Evolutionary conservation across 176 grass and related monocot species (phyloP).

Genomic region (Urochloa ruziziensis): DNA sequence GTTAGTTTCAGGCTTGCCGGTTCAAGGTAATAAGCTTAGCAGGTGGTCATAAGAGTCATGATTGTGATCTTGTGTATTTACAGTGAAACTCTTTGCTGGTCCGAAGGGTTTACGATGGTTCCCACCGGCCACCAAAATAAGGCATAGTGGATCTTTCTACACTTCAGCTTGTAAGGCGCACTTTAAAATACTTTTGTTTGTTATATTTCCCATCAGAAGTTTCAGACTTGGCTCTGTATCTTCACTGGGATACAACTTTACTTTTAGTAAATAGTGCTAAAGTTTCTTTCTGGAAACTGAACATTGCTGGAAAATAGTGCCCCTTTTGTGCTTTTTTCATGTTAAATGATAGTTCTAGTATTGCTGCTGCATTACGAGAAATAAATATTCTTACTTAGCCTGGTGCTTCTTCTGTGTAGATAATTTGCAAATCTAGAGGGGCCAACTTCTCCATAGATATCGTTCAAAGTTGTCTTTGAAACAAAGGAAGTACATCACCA

Average conservation of each 20-base stretch:
- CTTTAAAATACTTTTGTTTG: constrained; percentile 7
- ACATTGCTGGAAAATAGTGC: neutral
- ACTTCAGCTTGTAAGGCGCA: constrained; percentile 46
- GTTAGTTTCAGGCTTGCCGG: constrained; percentile 50
- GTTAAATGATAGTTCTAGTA: constrained; percentile 11
- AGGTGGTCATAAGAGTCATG: too few species aligned
- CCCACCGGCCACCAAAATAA: constrained; percentile 19
- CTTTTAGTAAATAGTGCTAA: neutral
- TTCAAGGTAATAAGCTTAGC: constrained; percentile 39
- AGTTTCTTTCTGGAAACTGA: neutral
- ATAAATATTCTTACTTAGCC: neutral
- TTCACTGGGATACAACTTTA: neutral
- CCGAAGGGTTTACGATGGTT: constrained; percentile 32
- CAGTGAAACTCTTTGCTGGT: constrained; percentile 39
- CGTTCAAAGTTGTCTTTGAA: constrained; percentile 48
- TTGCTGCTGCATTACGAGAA: neutral
- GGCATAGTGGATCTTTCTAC: constrained; percentile 23
- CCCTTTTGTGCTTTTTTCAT: neutral
- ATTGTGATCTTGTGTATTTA: neutral
- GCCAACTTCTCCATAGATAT: constrained; percentile 56
- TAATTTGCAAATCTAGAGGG: constrained; percentile 31
- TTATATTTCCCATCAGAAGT: too few species aligned
- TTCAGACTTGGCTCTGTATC: too few species aligned
- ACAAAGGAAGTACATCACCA: constrained; percentile 22
- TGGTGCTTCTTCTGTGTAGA: constrained; percentile 26